phyloP scores from a whole-genome alignment of 108 stramenopile species.

The Stephanodiscus triporus region DNA sequence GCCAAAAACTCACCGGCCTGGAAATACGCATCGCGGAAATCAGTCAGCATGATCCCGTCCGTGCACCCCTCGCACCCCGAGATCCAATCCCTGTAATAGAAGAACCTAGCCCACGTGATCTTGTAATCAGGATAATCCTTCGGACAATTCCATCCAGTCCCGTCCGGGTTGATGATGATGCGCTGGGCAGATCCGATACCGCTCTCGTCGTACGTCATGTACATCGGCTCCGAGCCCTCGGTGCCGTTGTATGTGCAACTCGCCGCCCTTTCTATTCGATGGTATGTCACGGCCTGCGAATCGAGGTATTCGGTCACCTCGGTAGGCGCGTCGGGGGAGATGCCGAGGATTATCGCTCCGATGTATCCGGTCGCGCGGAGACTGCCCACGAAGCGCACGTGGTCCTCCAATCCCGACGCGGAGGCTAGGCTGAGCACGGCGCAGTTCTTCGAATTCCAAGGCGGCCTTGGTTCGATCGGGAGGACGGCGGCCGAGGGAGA shows the following conservation, averaged over 20 bases:
- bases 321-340: slow-evolving; percentile 37
- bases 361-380: slow-evolving; percentile 66
- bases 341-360: slow-evolving; percentile 72
- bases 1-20: slow-evolving; percentile 30
- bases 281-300: slow-evolving; percentile 54
- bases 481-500: too few species aligned
- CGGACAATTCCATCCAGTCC: background rate
- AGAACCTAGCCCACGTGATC: slow-evolving; percentile 70
- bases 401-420: background rate
- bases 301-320: slow-evolving; percentile 47
- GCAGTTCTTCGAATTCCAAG: background rate
- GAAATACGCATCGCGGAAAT: slow-evolving; percentile 70
- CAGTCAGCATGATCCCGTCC: slow-evolving; percentile 69
- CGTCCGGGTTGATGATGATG: background rate
- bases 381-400: slow-evolving; percentile 63
- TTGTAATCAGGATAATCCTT: slow-evolving; percentile 52
- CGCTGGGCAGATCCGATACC: background rate
- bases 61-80: slow-evolving; percentile 62
- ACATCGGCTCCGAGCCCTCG: background rate
- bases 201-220: background rate
- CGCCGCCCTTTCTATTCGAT: slow-evolving; percentile 4
- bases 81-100: slow-evolving; percentile 60
- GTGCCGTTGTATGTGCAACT: background rate
- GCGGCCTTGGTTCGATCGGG: too few species aligned
- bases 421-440: background rate